Base-by-base conservation (phyloP, 1,284 basidiomycete species). In the Cryptococcus neoformans region DNA sequence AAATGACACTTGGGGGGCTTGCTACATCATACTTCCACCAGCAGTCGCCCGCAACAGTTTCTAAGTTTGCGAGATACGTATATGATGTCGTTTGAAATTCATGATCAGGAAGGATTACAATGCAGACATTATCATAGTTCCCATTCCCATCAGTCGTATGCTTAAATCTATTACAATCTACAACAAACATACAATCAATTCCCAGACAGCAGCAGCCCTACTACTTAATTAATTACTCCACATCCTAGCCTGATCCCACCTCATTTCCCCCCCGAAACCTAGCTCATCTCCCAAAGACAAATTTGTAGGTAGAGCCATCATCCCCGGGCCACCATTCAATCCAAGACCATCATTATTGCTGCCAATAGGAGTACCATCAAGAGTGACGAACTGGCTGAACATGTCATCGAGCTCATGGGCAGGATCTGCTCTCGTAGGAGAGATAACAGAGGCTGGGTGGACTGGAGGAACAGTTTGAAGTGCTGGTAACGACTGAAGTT, bases 361-460 rank as follows among this genome's bases (percentile, higher is more conserved):
- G 28, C 28, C 28, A 28, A 3, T 4, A 28, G 28, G 28, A 8
- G 52, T 38, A 9, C 59, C 56, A 44, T 61, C 59, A 3, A 61
- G 48, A 17, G 59, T 61, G 38, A 61, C 59, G 38, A 61, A 61
- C 28, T 61, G 56, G 45, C 44, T 58, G 47, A 61, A 61, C 59
- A 61, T 61, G 28, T 61, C 56, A 45, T 61, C 59, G 17, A 61
- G 41, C 6, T 61, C 59, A 14, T 54, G 53, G 4, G 45, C 44
- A 14, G 17, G 10, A 6, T 12, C 49, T 12, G n/a, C n/a, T 14
- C 10, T 36, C 17, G 46, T 11, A 34, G n/a, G 16, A 44, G 39
- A 7, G 40, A 16, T 7, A 28, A n/a, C 7, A 39, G 51, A 35
- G 40, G 40, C 21, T 37, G 51, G 21, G 7, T 21, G 21, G 17